Base-by-base conservation (phyloP, 306 rosid species). In the Fragaria nilgerrensis region DNA sequence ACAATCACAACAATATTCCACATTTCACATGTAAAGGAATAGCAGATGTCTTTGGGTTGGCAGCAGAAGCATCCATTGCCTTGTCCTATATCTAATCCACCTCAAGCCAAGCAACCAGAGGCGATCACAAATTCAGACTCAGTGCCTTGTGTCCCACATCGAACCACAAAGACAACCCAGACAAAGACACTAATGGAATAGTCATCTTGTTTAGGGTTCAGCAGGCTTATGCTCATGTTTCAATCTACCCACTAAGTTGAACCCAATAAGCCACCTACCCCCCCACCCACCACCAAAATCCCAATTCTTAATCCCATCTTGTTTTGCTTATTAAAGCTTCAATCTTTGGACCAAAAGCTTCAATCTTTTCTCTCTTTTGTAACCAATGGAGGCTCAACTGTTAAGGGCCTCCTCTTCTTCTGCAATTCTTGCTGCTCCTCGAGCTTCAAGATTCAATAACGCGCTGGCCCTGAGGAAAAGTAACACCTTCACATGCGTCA, bases 311-410 rank as follows among this genome's bases (percentile, higher is more conserved):
- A 49, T 50, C 56, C 44, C 55, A 20, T 34, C 13, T 72, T 10
- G 49, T 52, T 10, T 45, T 16, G 4, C 13, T 2, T 37, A 17
- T 7, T 17, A 65, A 36, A 65, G 16, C 47, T 11, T 20, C 63
- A 56, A 52, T 56, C 63, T 22, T 56, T 22, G 29, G 27, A 22
- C 27, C 62, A 61, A 61, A 41, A 12, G 58, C 12, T 29, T 32
- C 34, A 19, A 15, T 37, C 50, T 36, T 27, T 64, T 75, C 41
- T 17, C 2, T 76, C 7, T 58, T 11, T 7, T 80, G 27, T 49
- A 34, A 56, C 55, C 79, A 75, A 94, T 94, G 98, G 96, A 88
- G 75, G 82, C 94, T 3, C 90, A 75, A 85, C 80, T 90, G 70
- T 34, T 88, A 0, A 84, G 83, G 77, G 61, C 79, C 14, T 36